Base-by-base conservation (phyloP, 331 rosid species). In the Acacia pycnantha region DNA sequence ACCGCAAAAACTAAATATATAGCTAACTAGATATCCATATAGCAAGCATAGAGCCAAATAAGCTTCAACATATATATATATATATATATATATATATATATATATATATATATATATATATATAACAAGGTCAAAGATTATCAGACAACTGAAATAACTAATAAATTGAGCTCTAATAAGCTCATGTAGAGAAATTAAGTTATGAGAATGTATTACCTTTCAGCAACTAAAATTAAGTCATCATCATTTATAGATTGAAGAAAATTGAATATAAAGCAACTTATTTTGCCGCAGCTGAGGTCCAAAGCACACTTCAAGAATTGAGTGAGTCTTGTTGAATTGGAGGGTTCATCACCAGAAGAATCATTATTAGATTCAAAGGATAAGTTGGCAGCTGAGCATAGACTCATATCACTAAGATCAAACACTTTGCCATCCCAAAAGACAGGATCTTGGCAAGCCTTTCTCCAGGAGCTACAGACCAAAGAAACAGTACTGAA, bases 341-440 rank as follows among this genome's bases (percentile, higher is more conserved):
- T 24, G 61, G 61, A 53, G n/a, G 22, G 24, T 53, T 21, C 61
- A 53, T 21, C 61, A 53, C 21, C 26, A 53, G 53, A 48, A 48
- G 53, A 48, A 48, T 48, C 16, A 48, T 14, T 12, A 47, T 48
- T 48, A 48, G 59, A 59, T 69, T 22, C 5, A 22, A 58, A n/a
- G 14, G 29, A 9, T 26, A 59, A 59, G 7, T 24, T 59, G 33
- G 15, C 1, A 24, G 64, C 13, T 7, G 29, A 56, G 78, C 46
- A 9, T 16, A 62, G 1, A 11, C 6, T 11, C 15, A 58, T 0
- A 56, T 1, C 19, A 15, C 41, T 56, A 0, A 79, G 62, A 74
- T 84, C 81, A 10, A 84, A 24, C 71, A 27, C 70, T 65, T 31
- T 16, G 6, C 62, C 75, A 5, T 13, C 81, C 81, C 83, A 83